phyloP scores from a whole-genome alignment of 164 flowering plant genomes.

The Malania oleifera region DNA sequence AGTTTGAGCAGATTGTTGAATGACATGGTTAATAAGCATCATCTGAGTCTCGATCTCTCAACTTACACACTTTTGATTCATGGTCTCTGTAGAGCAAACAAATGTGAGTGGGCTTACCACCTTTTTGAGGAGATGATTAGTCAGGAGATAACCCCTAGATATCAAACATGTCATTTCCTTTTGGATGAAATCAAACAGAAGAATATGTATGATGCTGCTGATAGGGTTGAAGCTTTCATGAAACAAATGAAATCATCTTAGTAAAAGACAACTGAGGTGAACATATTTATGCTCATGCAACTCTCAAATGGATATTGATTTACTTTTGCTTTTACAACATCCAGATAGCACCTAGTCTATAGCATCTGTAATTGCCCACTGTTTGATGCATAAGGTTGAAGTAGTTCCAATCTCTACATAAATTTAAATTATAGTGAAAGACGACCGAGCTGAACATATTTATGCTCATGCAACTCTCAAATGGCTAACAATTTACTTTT shows the following conservation, averaged over 20 bases:
- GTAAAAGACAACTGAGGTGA: neutral
- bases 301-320: too few relatives aligned
- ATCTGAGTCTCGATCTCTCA: conserved; percentile 64
- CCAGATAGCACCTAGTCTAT: too few relatives aligned
- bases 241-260: conserved; percentile 30
- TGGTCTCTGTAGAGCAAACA: conserved; percentile 60
- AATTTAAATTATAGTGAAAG: too few relatives aligned
- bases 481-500: too few relatives aligned
- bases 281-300: too few relatives aligned
- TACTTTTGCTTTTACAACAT: too few relatives aligned
- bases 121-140: conserved; percentile 66
- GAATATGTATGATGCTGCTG: conserved; percentile 49
- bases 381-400: too few relatives aligned
- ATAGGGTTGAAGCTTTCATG: conserved; percentile 48
- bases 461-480: too few relatives aligned
- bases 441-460: too few relatives aligned
- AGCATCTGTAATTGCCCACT: too few relatives aligned
- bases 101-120: conserved; percentile 54
- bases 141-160: conserved; percentile 47
- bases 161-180: conserved; percentile 59
- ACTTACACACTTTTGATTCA: conserved; percentile 66
- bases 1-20: conserved; percentile 38
- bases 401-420: too few relatives aligned
- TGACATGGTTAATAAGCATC: conserved; percentile 66
- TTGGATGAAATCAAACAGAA: conserved; percentile 47